Evolutionary conservation across 2,329 filamentous ascomycete species (phyloP).

Genomic region (Periconia sp.): DNA sequence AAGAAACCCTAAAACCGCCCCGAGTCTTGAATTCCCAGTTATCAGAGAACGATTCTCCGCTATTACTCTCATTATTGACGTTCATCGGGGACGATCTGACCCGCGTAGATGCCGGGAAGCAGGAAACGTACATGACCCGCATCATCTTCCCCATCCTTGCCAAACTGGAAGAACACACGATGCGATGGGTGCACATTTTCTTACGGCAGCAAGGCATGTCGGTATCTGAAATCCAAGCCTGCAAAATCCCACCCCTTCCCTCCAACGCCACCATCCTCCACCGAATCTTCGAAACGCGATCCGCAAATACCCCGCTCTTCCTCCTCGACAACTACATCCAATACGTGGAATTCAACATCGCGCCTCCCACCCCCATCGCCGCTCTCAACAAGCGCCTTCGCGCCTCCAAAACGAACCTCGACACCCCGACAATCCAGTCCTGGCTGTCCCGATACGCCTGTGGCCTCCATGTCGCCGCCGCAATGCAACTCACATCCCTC

Average conservation of each 20-base stretch:
- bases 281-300: constrained; percentile 2
- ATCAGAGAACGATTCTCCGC: not conserved
- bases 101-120: not conserved
- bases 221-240: not conserved
- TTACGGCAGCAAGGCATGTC: constrained; percentile 22
- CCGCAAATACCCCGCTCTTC: constrained; percentile 13
- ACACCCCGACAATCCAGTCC: constrained; percentile 9
- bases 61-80: constrained; percentile 13
- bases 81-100: not conserved
- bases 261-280: constrained; percentile 4
- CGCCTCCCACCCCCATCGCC: constrained; percentile 19
- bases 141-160: constrained; percentile 24
- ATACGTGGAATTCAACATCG: constrained; percentile 21
- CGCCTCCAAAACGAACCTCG: constrained; percentile 6
- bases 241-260: constrained; percentile 17
- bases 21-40: constrained; percentile 1
- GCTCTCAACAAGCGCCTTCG: constrained; percentile 19
- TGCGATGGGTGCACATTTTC: constrained; percentile 25
- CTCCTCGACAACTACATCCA: constrained; percentile 26
- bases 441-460: constrained; percentile 27
- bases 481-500: constrained; percentile 1
- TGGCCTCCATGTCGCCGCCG: not conserved
- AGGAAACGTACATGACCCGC: constrained; percentile 11
- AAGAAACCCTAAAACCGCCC: constrained; percentile 14
- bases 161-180: constrained; percentile 17